Evolutionary conservation across 2,329 filamentous ascomycete species (phyloP).

Genomic region (Paecilomyces sp.): DNA sequence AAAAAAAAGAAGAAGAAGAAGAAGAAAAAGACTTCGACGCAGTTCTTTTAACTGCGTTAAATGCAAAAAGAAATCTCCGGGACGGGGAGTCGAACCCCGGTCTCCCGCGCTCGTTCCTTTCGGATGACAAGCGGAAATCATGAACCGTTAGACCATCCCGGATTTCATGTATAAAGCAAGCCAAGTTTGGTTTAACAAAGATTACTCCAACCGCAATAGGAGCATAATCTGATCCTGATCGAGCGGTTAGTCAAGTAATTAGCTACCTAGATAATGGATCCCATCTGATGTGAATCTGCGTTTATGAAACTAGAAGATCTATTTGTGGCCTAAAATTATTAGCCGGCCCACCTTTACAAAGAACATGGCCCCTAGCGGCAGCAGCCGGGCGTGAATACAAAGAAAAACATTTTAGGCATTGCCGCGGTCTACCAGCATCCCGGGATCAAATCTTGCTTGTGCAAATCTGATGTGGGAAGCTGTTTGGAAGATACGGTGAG

Average conservation of each 20-base stretch:
- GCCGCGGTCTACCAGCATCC: not conserved
- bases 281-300: too few species aligned
- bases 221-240: not conserved
- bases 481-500: not conserved
- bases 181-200: not conserved
- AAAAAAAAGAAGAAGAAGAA: too few species aligned
- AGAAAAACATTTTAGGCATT: not conserved
- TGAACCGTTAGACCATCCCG: not conserved
- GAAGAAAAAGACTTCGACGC: too few species aligned
- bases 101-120: slow-evolving; percentile 12
- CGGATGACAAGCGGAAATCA: not conserved
- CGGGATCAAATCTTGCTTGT: not conserved
- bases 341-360: not conserved
- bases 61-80: slow-evolving; percentile 1
- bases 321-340: not conserved
- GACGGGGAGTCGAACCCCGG: slow-evolving; percentile 17
- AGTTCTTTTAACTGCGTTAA: too few species aligned
- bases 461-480: not conserved
- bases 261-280: too few species aligned
- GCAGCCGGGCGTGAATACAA: not conserved
- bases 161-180: not conserved
- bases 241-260: too few species aligned
- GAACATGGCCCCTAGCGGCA: not conserved
- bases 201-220: rapidly evolving
- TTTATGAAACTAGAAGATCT: not conserved